phyloP scores from a whole-genome alignment of 495 filamentous ascomycete genomes.

The Xylaria telfairii region DNA sequence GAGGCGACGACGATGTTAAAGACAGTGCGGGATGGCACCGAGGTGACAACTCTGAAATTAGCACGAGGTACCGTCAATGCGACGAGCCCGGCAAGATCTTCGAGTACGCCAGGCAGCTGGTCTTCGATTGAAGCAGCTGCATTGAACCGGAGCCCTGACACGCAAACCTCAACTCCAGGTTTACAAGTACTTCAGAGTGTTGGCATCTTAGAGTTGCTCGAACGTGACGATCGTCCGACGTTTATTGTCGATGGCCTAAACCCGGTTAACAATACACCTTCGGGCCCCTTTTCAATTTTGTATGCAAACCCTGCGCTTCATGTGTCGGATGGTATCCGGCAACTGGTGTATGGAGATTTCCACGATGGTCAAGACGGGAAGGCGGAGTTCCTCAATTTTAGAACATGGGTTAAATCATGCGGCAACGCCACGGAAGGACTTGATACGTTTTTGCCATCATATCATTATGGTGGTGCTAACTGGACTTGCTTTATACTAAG shows the following conservation, averaged over 20 bases:
- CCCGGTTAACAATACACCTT: constrained; percentile 53
- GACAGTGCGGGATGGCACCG: constrained; percentile 52
- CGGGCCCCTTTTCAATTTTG: constrained; percentile 57
- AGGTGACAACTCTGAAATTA: constrained; percentile 69
- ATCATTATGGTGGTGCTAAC: constrained; percentile 60
- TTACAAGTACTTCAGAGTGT: constrained; percentile 60
- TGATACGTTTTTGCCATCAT: constrained; percentile 54
- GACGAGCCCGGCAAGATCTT: constrained; percentile 54
- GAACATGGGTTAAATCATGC: constrained; percentile 64
- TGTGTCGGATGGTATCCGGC: constrained; percentile 52
- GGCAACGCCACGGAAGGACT: constrained; percentile 52
- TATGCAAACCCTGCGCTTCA: constrained; percentile 67
- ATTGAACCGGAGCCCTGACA: constrained; percentile 50
- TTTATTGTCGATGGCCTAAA: constrained; percentile 70
- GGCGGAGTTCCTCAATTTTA: constrained; percentile 61
- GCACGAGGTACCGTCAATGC: constrained; percentile 63
- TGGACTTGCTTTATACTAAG: constrained; percentile 70
- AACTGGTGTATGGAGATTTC: constrained; percentile 54
- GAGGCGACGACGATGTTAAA: constrained; percentile 65
- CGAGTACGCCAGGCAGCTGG: constrained; percentile 55
- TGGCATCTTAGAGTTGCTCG: constrained; percentile 68
- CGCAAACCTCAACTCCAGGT: constrained; percentile 43
- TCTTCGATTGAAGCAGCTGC: constrained; percentile 49
- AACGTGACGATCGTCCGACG: constrained; percentile 70
- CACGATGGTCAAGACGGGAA: constrained; percentile 43